These are phyloP conservation scores for Papiliotrema terrestris DNA, from an alignment of 1,284 basidiomycete species.

Conservation along the genomic window DNA sequence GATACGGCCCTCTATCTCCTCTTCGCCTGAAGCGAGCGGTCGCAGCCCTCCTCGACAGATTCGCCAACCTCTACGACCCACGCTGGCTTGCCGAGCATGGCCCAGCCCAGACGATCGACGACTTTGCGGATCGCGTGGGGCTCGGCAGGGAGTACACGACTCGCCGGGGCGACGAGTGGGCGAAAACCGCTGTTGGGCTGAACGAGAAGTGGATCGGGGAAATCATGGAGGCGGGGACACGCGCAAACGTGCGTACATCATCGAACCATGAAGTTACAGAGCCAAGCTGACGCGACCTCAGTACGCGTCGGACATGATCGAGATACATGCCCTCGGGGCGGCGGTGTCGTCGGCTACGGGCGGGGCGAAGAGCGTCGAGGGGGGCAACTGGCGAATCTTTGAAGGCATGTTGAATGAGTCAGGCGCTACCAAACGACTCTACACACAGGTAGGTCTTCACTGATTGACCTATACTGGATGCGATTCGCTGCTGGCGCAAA, in stretches of 20 bases:
- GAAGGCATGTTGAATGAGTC: constrained; percentile 71
- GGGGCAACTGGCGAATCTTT: constrained; percentile 86
- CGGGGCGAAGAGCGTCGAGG: constrained; percentile 64
- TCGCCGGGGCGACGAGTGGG: constrained; percentile 61
- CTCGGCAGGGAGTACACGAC: constrained; percentile 51
- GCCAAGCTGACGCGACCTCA: constrained; percentile 4
- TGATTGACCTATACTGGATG: neutral
- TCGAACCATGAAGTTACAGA: neutral
- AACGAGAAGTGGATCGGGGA: constrained; percentile 65
- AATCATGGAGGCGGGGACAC: constrained; percentile 74
- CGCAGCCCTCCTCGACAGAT: constrained; percentile 19
- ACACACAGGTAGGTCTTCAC: constrained; percentile 59
- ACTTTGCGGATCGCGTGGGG: constrained; percentile 32
- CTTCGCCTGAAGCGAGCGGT: constrained; percentile 54
- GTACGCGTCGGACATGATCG: constrained; percentile 60
- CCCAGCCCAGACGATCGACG: constrained; percentile 26
- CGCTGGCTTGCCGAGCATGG: constrained; percentile 30
- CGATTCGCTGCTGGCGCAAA: too few species aligned
- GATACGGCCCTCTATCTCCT: constrained; percentile 75
- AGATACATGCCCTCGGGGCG: constrained; percentile 78
- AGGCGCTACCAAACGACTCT: constrained; percentile 64
- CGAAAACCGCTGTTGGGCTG: constrained; percentile 57
- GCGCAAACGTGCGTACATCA: constrained; percentile 66
- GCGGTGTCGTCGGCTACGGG: constrained; percentile 67
- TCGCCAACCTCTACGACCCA: constrained; percentile 38